phyloP scores from a whole-genome alignment of 2,329 filamentous ascomycete species.

The Coniochaeta hoffmannii region DNA sequence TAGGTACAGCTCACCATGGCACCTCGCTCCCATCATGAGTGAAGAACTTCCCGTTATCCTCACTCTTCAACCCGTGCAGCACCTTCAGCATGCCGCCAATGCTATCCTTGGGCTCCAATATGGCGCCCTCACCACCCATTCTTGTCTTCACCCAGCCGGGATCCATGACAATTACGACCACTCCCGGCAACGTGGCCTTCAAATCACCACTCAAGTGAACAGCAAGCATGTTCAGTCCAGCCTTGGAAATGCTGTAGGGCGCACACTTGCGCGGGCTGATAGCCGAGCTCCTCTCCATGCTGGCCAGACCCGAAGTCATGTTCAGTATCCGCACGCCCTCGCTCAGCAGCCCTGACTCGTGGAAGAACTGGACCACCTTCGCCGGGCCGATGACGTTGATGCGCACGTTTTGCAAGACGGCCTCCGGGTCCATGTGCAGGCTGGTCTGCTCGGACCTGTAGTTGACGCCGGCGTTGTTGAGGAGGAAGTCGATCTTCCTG shows the following conservation, averaged over 20 bases:
- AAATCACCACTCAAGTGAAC: constrained; percentile 19
- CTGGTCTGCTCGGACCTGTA: constrained; percentile 25
- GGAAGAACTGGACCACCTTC: constrained; percentile 31
- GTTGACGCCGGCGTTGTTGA: constrained; percentile 29
- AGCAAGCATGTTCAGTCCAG: constrained; percentile 25
- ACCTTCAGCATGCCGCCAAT: constrained; percentile 59
- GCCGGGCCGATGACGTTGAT: constrained; percentile 40
- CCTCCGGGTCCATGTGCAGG: constrained; percentile 27
- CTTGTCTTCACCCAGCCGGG: constrained; percentile 27
- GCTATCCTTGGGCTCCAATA: constrained; percentile 19
- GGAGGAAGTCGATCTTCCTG: constrained; percentile 25
- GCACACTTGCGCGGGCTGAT: constrained; percentile 20
- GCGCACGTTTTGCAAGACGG: constrained; percentile 30
- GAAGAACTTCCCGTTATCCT: constrained; percentile 21
- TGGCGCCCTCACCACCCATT: constrained; percentile 21
- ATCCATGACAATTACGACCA: constrained; percentile 21
- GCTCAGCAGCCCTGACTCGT: constrained; percentile 17
- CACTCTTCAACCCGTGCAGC: constrained; percentile 60
- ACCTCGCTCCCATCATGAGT: constrained; percentile 12
- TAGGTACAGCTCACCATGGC: constrained; percentile 15
- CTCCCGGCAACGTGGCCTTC: constrained; percentile 14
- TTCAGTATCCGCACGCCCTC: constrained; percentile 26
- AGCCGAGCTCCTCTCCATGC: constrained; percentile 21
- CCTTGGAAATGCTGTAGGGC: constrained; percentile 26
- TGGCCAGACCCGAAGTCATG: constrained; percentile 32